Evolutionary conservation across 306 rosid species (phyloP).

Genomic region (Prunus mume): DNA sequence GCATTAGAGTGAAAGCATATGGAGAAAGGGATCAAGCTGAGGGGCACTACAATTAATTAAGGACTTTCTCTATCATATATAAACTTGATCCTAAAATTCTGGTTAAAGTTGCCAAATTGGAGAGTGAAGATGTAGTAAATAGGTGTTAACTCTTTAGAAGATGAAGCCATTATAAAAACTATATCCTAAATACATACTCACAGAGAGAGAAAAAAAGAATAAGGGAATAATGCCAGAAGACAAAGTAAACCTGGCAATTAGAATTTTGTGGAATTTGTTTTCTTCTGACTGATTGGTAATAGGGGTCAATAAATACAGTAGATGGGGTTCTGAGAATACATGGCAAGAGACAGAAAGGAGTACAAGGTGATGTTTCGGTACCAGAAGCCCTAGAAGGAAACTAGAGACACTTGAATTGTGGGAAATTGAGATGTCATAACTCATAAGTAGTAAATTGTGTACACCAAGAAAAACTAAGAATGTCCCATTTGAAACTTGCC

Average conservation of each 20-base stretch:
- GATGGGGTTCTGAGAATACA: background rate
- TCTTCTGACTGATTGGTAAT: background rate
- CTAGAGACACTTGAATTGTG: too few species aligned
- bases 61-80: background rate
- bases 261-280: background rate
- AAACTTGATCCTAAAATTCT: background rate
- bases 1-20: background rate
- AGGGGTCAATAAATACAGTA: background rate
- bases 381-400: background rate
- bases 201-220: background rate
- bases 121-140: background rate
- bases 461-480: background rate
- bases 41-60: background rate
- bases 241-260: background rate
- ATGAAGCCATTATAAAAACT: background rate
- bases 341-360: background rate
- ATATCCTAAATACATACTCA: background rate
- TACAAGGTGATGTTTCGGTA: background rate
- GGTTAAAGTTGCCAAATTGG: background rate
- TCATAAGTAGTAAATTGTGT: background rate
- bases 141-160: background rate
- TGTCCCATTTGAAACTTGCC: background rate
- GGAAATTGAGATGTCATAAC: background rate
- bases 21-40: background rate
- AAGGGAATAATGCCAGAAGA: background rate